Conservation (phyloP, 495 filamentous ascomycete genomes). For the Rusavskia elegans region DNA sequence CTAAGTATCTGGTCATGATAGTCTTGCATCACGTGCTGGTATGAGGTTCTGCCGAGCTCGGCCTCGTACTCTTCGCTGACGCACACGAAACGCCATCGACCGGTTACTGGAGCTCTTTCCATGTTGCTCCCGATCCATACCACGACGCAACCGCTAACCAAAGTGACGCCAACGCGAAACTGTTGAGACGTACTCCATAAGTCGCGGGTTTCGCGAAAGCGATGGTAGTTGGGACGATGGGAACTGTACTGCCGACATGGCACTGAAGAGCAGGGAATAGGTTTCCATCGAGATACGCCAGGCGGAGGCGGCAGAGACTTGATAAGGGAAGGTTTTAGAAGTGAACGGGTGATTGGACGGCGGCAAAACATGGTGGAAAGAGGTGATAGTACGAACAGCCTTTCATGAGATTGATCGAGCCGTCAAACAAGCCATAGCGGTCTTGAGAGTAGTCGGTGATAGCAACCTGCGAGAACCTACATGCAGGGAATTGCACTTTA, state of each 20-base stretch:
- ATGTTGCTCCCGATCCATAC: constrained; percentile 56
- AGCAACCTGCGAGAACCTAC: no score
- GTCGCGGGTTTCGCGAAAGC: constrained; percentile 3
- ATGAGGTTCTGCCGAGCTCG: constrained; percentile 33
- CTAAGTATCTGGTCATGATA: constrained; percentile 33
- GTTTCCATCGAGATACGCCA: background rate
- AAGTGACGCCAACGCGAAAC: constrained; percentile 9
- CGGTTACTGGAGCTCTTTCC: constrained; percentile 64
- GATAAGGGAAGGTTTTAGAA: no score
- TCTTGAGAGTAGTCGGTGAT: no score
- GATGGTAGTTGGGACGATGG: constrained; percentile 7
- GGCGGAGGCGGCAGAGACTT: no score
- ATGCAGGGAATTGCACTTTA: no score
- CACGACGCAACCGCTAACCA: constrained; percentile 17
- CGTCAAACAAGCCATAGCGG: no score
- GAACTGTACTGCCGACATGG: background rate
- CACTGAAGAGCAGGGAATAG: background rate
- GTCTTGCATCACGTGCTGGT: constrained; percentile 32
- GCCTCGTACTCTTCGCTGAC: constrained; percentile 40
- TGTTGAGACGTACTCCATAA: constrained; percentile 4
- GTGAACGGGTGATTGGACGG: no score
- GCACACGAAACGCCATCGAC: constrained; percentile 70
- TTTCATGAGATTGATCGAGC: no score
- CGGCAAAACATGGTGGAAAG: no score
- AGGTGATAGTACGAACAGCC: no score